phyloP scores from a whole-genome alignment of 2,329 filamentous ascomycete genomes.

The Penicillium brevicompactum region DNA sequence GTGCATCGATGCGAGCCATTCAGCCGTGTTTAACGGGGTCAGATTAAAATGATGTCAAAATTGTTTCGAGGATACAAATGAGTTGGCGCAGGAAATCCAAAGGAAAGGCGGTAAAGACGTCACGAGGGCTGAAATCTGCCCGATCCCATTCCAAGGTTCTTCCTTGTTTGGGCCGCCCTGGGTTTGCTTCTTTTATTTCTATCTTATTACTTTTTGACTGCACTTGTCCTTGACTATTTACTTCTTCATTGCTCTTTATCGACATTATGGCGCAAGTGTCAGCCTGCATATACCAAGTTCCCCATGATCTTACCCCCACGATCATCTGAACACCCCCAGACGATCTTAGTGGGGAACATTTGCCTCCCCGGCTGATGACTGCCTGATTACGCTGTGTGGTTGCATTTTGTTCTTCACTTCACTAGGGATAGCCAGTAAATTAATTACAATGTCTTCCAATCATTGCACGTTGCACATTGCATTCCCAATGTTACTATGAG shows the following conservation, averaged over 20 bases:
- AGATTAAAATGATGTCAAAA: not conserved
- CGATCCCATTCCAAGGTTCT: constrained; percentile 19
- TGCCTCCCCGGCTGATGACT: not conserved
- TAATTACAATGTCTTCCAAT: too few relatives aligned
- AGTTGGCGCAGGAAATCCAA: not conserved
- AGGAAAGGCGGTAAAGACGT: constrained; percentile 24
- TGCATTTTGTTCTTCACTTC: too few relatives aligned
- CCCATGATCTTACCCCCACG: constrained; percentile 16
- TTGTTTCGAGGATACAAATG: not conserved
- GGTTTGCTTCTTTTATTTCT: not conserved
- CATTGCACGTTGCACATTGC: too few relatives aligned
- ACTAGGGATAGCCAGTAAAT: too few relatives aligned
- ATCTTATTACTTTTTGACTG: not conserved
- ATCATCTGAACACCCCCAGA: constrained; percentile 18
- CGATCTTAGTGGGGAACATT: constrained; percentile 8
- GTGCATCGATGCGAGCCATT: constrained; percentile 29
- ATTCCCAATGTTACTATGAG: too few relatives aligned
- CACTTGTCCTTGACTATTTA: not conserved
- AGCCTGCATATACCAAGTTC: not conserved
- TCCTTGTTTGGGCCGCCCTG: not conserved
- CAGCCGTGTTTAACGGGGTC: constrained; percentile 15
- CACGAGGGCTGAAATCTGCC: constrained; percentile 24
- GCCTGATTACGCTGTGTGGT: not conserved
- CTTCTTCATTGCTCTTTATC: not conserved
- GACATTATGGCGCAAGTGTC: not conserved